Base-by-base conservation (phyloP, 2,329 filamentous ascomycete species). In the Chalaropsis ovoidea region DNA sequence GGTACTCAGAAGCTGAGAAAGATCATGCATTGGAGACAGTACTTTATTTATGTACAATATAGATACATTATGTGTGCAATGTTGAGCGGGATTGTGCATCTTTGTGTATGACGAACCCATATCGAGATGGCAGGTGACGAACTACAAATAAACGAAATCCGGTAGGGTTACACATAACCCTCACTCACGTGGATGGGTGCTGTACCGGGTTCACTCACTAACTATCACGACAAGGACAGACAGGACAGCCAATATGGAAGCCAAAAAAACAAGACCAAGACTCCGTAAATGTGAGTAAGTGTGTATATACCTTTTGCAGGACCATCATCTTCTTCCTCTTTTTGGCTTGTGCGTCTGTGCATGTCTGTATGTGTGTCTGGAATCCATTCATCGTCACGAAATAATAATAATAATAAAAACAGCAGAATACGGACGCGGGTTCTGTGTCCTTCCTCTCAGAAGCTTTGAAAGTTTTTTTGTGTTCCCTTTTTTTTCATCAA, bases 401-500 rank as follows among this genome's bases (percentile, higher is more conserved):
- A 27, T 52, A 61, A 42, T 61, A 68, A 61, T 42, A 52, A 66
- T 41, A 64, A 61, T 15, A 52, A 63, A 61, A 56, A 62, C 24
- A 65, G 64, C 64, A 49, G 61, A 65, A 43, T 42, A 63, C 27
- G 63, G 63, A 65, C 56, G 52, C 60, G 41, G 61, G 65, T 67
- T 61, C 66, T 65, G 63, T 67, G 66, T 65, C 66, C 66, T 65
- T 62, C 35, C 35, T 39, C 35, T 39, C 62, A 67, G 62, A 65
- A 65, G 58, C 41, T 56, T 68, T 65, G 65, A 63, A 68, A 54
- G 65, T 68, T 68, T 68, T 67, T 67, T 68, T 67, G 61, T 68
- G 60, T 69, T 67, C 64, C 67, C 67, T 68, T 68, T 69, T 68
- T 65, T 65, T 68, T 67, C 63, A 63, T 65, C 66, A 67, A 65